phyloP scores from a whole-genome alignment of 192 early-diverging fungal species.

The Paraglomus brasilianum region DNA sequence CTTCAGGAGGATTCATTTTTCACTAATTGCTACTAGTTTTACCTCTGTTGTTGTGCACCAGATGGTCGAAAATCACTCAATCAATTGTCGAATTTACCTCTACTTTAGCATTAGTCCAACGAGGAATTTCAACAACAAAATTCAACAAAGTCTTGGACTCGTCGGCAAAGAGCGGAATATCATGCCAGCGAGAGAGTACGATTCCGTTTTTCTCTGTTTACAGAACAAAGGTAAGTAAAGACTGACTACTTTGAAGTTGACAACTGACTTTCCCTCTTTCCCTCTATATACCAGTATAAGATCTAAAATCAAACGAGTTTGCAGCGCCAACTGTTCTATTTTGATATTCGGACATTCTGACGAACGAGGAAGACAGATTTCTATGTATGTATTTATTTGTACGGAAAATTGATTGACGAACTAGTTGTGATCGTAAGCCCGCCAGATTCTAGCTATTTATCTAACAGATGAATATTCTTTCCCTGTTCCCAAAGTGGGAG shows the following conservation, averaged over 20 bases:
- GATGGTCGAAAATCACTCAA: background rate
- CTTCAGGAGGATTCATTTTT: background rate
- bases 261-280: background rate
- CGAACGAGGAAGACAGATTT: background rate
- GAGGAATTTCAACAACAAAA: conserved; percentile 98
- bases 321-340: conserved; percentile 83
- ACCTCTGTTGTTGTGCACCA: no score
- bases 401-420: no score
- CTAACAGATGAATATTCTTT: no score
- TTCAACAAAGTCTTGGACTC: conserved; percentile 89
- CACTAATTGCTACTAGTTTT: no score
- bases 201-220: conserved; percentile 77
- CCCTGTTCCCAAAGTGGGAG: no score
- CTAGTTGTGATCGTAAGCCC: no score
- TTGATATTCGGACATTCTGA: conserved; percentile 64
- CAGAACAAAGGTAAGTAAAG: conserved; percentile 14
- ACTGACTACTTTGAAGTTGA: background rate
- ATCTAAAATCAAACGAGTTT: conserved; percentile 86
- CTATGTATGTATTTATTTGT: background rate
- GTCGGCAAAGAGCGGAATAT: conserved; percentile 95
- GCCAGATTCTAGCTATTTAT: no score
- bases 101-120: conserved; percentile 99
- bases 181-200: conserved; percentile 93
- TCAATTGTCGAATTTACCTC: conserved; percentile 53
- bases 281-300: conserved; percentile 71